Percentiles rank a stretch among this genome's conserved stretches.
These are phyloP conservation scores for Phytopythium boreale DNA, from an alignment of 352 stramenopile genomes.

Conservation along the genomic window DNA sequence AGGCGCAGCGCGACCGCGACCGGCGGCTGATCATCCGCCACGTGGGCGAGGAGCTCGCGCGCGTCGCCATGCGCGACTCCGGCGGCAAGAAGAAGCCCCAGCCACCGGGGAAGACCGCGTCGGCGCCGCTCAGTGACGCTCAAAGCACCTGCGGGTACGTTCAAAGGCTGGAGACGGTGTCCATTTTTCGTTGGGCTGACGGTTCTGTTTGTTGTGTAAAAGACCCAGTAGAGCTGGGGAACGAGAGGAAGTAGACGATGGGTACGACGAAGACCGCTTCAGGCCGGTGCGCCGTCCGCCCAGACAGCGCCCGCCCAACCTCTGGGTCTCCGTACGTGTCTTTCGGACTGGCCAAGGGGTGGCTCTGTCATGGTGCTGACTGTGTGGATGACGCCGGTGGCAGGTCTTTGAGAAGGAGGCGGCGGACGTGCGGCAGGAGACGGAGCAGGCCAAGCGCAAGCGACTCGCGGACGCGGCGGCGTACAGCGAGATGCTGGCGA, in stretches of 20 bases:
- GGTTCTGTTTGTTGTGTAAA: too few species aligned
- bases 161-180: not conserved
- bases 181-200: not conserved
- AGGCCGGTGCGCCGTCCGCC: constrained; percentile 42
- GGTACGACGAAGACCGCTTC: constrained; percentile 61
- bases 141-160: not conserved
- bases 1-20: constrained; percentile 15
- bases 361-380: not conserved
- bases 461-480: constrained; percentile 32
- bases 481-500: constrained; percentile 36
- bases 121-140: not conserved
- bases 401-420: constrained; percentile 63
- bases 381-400: not conserved
- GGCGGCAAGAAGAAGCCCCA: constrained; percentile 8
- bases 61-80: constrained; percentile 32
- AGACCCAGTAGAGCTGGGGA: not conserved
- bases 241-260: constrained; percentile 22
- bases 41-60: constrained; percentile 56
- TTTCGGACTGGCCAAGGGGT: not conserved
- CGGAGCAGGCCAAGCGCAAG: constrained; percentile 38
- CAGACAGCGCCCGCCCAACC: constrained; percentile 40
- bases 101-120: not conserved
- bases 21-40: constrained; percentile 58
- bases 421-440: constrained; percentile 48
- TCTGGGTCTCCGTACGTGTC: constrained; percentile 47